Evolutionary conservation across 2,329 filamentous ascomycete species (phyloP).

Genomic region (Arthroderma sp.): DNA sequence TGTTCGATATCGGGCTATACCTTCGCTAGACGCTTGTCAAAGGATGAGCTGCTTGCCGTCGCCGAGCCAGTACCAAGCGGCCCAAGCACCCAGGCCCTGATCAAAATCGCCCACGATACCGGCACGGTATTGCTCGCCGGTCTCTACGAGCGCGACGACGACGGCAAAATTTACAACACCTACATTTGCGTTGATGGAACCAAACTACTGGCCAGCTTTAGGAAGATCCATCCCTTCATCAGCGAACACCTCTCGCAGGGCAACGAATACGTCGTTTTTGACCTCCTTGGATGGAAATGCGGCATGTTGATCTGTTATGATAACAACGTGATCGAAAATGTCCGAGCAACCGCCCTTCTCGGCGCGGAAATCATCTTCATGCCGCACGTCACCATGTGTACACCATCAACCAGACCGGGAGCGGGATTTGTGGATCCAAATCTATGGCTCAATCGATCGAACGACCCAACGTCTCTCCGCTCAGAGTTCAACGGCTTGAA

Average conservation of each 20-base stretch:
- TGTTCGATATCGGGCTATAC: constrained; percentile 1
- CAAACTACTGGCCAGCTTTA: constrained; percentile 3
- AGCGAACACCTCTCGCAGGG: constrained; percentile 7
- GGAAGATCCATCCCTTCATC: constrained; percentile 10
- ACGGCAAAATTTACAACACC: constrained; percentile 1
- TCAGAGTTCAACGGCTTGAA: constrained; percentile 11
- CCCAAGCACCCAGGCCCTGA: not conserved
- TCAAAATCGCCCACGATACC: not conserved
- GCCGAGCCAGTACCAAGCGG: constrained; percentile 1
- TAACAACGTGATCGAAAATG: constrained; percentile 9
- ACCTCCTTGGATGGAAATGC: constrained; percentile 8
- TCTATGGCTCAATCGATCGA: constrained; percentile 6
- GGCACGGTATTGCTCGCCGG: not conserved
- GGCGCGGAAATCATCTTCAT: constrained; percentile 11
- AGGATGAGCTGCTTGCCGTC: not conserved
- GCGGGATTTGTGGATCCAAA: constrained; percentile 8
- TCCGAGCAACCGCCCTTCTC: constrained; percentile 8
- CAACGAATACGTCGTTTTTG: constrained; percentile 9
- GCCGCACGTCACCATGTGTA: constrained; percentile 11
- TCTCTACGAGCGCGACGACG: not conserved
- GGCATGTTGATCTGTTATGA: constrained; percentile 10
- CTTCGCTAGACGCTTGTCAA: not conserved
- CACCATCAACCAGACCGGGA: constrained; percentile 8
- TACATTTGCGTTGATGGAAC: constrained; percentile 2
- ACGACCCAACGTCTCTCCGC: constrained; percentile 6